These are phyloP conservation scores for Nannochloropsis granulata DNA, from an alignment of 108 stramenopile species.

Conservation along the genomic window DNA sequence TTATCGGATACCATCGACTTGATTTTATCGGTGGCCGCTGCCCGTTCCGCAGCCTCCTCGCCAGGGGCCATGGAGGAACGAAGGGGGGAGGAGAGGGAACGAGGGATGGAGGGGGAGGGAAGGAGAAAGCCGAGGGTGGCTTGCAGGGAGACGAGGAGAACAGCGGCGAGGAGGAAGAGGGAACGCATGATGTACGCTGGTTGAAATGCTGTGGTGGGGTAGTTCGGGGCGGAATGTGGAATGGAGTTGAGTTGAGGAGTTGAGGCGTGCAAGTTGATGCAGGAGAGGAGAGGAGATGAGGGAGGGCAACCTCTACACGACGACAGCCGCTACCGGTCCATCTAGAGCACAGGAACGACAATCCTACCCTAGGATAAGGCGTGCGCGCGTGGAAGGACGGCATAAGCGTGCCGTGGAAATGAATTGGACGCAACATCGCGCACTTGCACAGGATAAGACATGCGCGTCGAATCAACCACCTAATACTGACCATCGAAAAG, in stretches of 20 bases:
- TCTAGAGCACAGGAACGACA: too few relatives aligned
- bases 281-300: not conserved
- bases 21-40: conserved; percentile 29
- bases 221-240: not conserved
- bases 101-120: not conserved
- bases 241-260: not conserved
- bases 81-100: not conserved
- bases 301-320: not conserved
- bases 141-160: not conserved
- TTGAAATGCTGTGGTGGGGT: not conserved
- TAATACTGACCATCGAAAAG: not conserved
- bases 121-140: not conserved
- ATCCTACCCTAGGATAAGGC: too few relatives aligned
- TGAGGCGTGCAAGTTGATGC: too few relatives aligned
- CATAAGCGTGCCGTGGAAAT: not conserved
- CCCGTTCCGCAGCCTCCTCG: not conserved
- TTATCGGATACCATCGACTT: conserved; percentile 50
- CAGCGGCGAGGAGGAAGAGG: not conserved
- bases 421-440: not conserved
- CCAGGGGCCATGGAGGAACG: not conserved
- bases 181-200: not conserved
- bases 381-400: not conserved
- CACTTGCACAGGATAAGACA: not conserved
- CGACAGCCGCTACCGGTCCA: not conserved
- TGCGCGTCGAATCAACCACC: not conserved